These are phyloP conservation scores for Clitopilus hobsonii DNA, from an alignment of 768 basidiomycete species.

Conservation along the genomic window DNA sequence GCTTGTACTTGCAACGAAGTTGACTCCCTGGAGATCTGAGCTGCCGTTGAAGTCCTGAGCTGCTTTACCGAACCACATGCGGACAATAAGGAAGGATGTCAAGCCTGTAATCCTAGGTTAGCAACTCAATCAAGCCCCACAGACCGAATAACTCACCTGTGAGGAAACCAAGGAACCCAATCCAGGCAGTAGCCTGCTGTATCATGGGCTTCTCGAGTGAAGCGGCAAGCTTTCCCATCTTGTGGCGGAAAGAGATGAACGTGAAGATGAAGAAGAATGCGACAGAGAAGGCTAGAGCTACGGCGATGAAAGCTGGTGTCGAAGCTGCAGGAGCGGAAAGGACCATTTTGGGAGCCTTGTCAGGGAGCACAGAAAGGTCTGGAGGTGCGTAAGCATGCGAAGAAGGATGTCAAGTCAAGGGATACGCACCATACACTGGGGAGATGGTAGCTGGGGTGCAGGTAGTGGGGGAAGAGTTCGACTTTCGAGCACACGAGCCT, in stretches of 20 bases:
- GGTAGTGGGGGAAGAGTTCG: slow-evolving; percentile 41
- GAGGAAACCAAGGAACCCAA: slow-evolving; percentile 74
- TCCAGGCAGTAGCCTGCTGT: slow-evolving; percentile 63
- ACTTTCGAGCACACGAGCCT: slow-evolving; percentile 64
- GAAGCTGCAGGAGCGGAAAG: slow-evolving; percentile 57
- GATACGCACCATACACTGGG: slow-evolving; percentile 55
- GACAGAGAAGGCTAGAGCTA: slow-evolving; percentile 51
- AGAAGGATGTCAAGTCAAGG: not conserved
- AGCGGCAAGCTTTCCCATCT: slow-evolving; percentile 48
- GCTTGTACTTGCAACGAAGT: slow-evolving; percentile 56
- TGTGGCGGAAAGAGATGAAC: slow-evolving; percentile 60
- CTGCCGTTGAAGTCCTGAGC: slow-evolving; percentile 71
- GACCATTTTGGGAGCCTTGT: slow-evolving; percentile 47
- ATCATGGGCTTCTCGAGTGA: slow-evolving; percentile 52
- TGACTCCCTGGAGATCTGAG: slow-evolving; percentile 45
- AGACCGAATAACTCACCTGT: too few species aligned
- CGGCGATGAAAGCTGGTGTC: slow-evolving; percentile 60
- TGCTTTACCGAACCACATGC: slow-evolving; percentile 81
- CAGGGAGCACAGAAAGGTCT: slow-evolving; percentile 67
- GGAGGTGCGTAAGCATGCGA: not conserved
- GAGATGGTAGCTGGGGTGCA: slow-evolving; percentile 55
- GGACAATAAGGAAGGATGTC: slow-evolving; percentile 63
- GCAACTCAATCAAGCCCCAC: too few species aligned
- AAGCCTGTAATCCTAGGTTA: slow-evolving; percentile 38
- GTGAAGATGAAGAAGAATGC: slow-evolving; percentile 66